Evolutionary conservation across 2,329 filamentous ascomycete genomes (phyloP), one percentile per base, ranked within the genome.

Genomic region (Nakataea oryzae): DNA sequence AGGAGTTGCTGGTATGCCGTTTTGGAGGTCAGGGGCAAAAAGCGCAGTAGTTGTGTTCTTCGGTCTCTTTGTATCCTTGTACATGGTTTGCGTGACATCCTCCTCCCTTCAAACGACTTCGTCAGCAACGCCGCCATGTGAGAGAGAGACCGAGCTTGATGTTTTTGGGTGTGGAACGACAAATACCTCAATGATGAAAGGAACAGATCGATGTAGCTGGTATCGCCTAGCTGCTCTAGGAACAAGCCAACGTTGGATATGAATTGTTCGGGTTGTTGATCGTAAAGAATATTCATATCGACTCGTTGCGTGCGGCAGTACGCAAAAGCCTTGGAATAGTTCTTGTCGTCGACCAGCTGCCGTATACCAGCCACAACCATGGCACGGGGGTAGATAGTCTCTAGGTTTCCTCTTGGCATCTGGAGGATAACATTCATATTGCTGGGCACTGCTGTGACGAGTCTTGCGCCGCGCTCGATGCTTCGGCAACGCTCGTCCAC

Each of bases 281-380:
- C 95, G 70, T 96, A 93, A 2, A 99, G 79, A 64, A 99, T 93
- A 70, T 99, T 99, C 89, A 97, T 93, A 70, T 99, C 95, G 0
- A 99, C 95, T 67, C 96, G 86, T 72, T 99, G 96, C 27, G 87
- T 93, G 60, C 95, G 86, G 72, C 95, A 97, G 65, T 91, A 88
- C 27, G 89, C 79, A 71, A 97, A 99, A 0, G 95, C 95, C 60
- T 84, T 85, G 59, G 83, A 85, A 70, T 97, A 99, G 68, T 95
- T 86, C 72, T 89, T 90, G 34, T 83, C 79, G 61, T 92, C 88
- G 60, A 99, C 90, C 60, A 89, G 85, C 59, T 85, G 84, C 58
- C 95, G 85, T 62, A 99, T 96, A 29, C 92, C 93, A 2, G 92
- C 91, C 59, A 99, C 80, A 0, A 99, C 93, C 75, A 99, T 87